Conservation (phyloP, 345 rosid genomes). For the Eucalyptus polyanthemos region DNA sequence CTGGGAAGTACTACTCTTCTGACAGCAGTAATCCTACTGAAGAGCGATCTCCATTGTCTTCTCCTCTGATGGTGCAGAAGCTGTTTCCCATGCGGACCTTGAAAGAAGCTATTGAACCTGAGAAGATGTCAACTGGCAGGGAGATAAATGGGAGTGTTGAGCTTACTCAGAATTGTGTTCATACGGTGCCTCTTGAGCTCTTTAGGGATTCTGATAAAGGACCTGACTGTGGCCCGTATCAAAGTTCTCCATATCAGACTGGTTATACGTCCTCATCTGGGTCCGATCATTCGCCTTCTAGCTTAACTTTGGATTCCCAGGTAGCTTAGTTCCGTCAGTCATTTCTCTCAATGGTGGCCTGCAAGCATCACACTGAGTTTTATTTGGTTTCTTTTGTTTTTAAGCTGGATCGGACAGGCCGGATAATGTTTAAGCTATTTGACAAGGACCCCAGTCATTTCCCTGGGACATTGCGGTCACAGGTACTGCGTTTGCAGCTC, state of each 20-base stretch:
- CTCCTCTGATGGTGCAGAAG: conserved; percentile 72
- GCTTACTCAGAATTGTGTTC: conserved; percentile 16
- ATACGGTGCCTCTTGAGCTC: conserved; percentile 55
- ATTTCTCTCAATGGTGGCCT: neutral
- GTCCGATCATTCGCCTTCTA: conserved; percentile 79
- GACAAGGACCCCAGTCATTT: conserved; percentile 81
- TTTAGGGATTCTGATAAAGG: conserved; percentile 43
- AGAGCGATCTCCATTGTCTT: conserved; percentile 68
- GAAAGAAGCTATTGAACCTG: conserved; percentile 39
- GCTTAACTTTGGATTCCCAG: conserved; percentile 73
- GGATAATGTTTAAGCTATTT: conserved; percentile 61
- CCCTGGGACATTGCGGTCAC: conserved; percentile 50
- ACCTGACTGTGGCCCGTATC: conserved; percentile 24
- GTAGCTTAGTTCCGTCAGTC: conserved; percentile 7
- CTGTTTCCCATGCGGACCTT: conserved; percentile 66
- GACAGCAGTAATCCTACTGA: conserved; percentile 80
- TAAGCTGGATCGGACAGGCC: conserved; percentile 55
- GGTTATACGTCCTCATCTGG: conserved; percentile 83
- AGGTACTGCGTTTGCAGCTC: conserved; percentile 21
- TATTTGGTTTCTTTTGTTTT: neutral
- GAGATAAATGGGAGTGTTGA: conserved; percentile 27
- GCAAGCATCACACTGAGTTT: neutral
- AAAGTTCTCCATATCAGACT: conserved; percentile 41
- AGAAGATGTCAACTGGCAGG: conserved; percentile 21
- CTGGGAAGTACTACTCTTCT: conserved; percentile 81